Evolutionary conservation across 1,139 yeast species (phyloP).

Genomic region (Barnettozyma hawaiiensis): DNA sequence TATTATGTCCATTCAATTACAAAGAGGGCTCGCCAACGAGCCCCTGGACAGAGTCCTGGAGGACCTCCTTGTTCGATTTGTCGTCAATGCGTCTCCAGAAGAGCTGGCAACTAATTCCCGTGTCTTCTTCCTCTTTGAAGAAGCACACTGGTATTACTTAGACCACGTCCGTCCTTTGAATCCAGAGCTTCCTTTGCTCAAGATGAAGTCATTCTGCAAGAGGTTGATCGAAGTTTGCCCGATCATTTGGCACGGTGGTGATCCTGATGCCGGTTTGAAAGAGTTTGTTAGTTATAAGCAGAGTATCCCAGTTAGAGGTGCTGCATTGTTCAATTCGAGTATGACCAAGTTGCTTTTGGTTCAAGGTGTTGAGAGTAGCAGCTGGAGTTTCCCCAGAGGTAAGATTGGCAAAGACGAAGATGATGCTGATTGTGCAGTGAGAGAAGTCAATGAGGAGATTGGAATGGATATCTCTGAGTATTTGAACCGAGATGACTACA

Average conservation of each 20-base stretch:
- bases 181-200: constrained; percentile 72
- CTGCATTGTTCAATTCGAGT: constrained; percentile 73
- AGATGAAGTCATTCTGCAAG: constrained; percentile 74
- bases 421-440: constrained; percentile 86
- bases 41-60: constrained; percentile 75
- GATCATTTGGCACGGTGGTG: constrained; percentile 79
- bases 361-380: constrained; percentile 76
- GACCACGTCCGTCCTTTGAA: constrained; percentile 76
- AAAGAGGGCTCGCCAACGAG: constrained; percentile 23
- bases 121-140: constrained; percentile 91
- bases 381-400: constrained; percentile 97
- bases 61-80: constrained; percentile 83
- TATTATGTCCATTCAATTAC: constrained; percentile 24
- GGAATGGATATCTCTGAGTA: constrained; percentile 76
- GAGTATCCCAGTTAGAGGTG: constrained; percentile 94
- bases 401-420: constrained; percentile 91
- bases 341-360: constrained; percentile 72
- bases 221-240: constrained; percentile 76
- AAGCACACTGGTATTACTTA: constrained; percentile 96
- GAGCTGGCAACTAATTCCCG: constrained; percentile 84
- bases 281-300: constrained; percentile 82
- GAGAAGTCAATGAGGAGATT: constrained; percentile 95
- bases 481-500: constrained; percentile 62
- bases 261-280: constrained; percentile 66
- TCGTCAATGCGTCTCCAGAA: constrained; percentile 87